Percentiles rank a stretch among this genome's conserved stretches.
phyloP scores from a whole-genome alignment of 768 basidiomycete genomes.

The Termitomyces sp. region DNA sequence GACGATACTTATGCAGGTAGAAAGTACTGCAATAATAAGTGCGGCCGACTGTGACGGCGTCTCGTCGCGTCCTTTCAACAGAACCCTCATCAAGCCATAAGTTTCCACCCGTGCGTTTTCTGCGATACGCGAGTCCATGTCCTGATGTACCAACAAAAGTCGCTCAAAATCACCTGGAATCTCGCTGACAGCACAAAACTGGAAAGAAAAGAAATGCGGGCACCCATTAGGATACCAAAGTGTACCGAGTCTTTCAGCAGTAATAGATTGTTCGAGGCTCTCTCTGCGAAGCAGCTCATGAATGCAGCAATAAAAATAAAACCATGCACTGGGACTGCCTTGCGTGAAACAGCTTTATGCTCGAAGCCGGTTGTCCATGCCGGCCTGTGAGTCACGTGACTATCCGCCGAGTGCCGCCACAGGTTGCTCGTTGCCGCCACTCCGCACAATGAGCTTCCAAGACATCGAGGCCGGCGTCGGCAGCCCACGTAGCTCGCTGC shows the following conservation, averaged over 20 bases:
- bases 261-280: too few relatives aligned
- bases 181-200: neutral
- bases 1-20: neutral
- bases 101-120: neutral
- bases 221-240: too few relatives aligned
- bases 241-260: too few relatives aligned
- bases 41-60: neutral
- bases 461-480: constrained; percentile 47
- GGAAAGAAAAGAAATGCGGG: too few relatives aligned
- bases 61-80: neutral
- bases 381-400: neutral
- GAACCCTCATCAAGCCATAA: neutral
- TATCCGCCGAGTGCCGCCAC: neutral
- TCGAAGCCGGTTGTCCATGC: neutral
- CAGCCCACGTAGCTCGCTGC: constrained; percentile 28
- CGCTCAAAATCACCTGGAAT: neutral
- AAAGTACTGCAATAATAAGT: neutral
- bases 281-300: constrained; percentile 1
- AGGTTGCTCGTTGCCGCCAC: neutral
- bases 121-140: neutral
- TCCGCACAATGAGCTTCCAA: constrained; percentile 46
- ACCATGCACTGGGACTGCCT: neutral
- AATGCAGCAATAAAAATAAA: neutral
- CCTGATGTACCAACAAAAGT: neutral
- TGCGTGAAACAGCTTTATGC: neutral